Base-by-base conservation (phyloP, 768 basidiomycete genomes). In the Hericium rajendrae region DNA sequence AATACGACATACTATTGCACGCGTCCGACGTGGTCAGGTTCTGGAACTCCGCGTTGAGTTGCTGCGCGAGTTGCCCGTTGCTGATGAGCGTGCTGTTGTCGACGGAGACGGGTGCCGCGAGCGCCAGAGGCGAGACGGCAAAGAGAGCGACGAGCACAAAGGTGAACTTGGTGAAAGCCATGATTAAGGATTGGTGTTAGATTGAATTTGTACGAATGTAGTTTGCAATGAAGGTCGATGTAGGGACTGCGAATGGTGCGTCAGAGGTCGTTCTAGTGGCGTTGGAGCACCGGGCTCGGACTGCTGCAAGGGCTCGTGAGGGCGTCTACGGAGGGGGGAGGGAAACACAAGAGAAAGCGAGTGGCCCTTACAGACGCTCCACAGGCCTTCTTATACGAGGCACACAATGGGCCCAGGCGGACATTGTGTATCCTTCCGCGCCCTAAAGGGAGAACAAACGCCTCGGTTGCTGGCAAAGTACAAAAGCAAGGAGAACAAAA, bases 1-100 rank as follows among this genome's bases (percentile, higher is more conserved):
- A 3, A 12, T 48, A 11, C 46, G 16, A 66, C 73, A 55, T 49
- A 82, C 81, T 65, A 38, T 69, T 68, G 66, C 83, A 84, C 3
- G 76, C 37, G 56, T 78, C 78, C 0, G 70, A 68, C 1, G 59
- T 56, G 1, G 73, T 77, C 22, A 81, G 48, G 6, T 58, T 67
- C 57, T 68, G 60, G 59, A 80, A 84, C 49, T 76, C 67, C 2
- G 69, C 64, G 59, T 85, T 85, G 28, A 80, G 70, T 32, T 68
- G 63, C 62, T 83, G 81, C 0, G 83, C 82, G 40, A 70, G 65
- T 59, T 73, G 70, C 13, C 74, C 82, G 60, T 82, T 83, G 52
- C 72, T 63, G 5, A 74, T 67, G 22, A 82, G 73, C n/a, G 73
- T 73, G 24, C 67, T 59, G 54, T 73, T 65, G 64, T 78, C 74